Conservation (phyloP, 176 grass and related monocot species). For the Bromus sterilis region DNA sequence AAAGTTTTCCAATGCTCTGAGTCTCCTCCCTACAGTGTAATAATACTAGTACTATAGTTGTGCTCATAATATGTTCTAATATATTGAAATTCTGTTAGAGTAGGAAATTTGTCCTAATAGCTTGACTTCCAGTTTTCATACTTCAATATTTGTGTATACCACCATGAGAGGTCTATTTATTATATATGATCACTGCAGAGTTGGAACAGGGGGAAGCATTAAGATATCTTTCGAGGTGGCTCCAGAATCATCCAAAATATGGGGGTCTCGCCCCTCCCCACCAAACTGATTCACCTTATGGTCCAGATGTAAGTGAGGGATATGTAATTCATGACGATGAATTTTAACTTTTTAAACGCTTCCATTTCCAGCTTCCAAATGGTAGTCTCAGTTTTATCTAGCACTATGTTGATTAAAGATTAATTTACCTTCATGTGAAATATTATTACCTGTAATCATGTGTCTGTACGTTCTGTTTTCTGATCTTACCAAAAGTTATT, state of each 20-base stretch:
- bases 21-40: not conserved
- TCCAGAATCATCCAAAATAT: constrained; percentile 99
- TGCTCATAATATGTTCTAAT: not conserved
- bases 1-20: not conserved
- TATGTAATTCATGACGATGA: not conserved
- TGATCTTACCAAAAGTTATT: not conserved
- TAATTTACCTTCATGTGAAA: not conserved
- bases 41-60: constrained; percentile 5
- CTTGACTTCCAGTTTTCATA: not conserved
- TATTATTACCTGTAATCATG: not conserved
- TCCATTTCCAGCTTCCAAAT: constrained; percentile 18
- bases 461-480: not conserved
- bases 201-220: constrained; percentile 95
- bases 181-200: constrained; percentile 52
- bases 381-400: not conserved
- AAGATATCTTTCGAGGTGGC: constrained; percentile 82
- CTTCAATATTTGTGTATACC: not conserved
- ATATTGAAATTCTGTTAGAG: constrained; percentile 10
- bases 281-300: constrained; percentile 64
- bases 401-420: not conserved
- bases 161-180: constrained; percentile 10
- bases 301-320: constrained; percentile 73
- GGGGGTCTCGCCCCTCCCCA: constrained; percentile 54
- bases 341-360: constrained; percentile 2
- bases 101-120: not conserved